Percentiles rank a stretch among this genome's conserved stretches.
Conservation (phyloP, 768 basidiomycete genomes). For the Tubosaeta sp. region DNA sequence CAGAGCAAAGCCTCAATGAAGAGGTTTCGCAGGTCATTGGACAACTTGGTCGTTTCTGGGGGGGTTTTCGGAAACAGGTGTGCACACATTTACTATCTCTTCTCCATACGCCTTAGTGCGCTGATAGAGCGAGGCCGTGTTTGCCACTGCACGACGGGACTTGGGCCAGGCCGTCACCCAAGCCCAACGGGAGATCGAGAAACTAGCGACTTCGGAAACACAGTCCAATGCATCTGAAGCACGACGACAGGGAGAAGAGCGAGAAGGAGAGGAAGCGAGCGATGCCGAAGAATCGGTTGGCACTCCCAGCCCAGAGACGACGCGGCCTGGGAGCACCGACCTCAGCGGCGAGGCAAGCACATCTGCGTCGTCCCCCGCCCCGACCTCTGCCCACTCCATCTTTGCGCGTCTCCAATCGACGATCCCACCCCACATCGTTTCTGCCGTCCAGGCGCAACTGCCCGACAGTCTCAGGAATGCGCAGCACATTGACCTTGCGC, state of each 20-base stretch:
- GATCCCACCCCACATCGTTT: constrained; percentile 69
- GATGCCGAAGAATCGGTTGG: constrained; percentile 26
- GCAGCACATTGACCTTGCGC: constrained; percentile 62
- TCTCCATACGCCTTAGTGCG: neutral
- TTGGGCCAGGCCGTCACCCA: constrained; percentile 68
- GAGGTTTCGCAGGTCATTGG: constrained; percentile 88
- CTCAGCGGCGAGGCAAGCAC: constrained; percentile 14
- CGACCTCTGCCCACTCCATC: constrained; percentile 40
- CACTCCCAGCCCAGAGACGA: constrained; percentile 22
- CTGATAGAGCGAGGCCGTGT: constrained; percentile 60
- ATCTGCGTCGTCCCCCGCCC: constrained; percentile 6
- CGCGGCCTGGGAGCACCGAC: constrained; percentile 18
- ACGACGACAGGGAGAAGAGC: constrained; percentile 1
- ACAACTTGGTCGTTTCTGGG: constrained; percentile 86
- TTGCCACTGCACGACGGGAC: constrained; percentile 71
- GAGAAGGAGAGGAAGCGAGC: constrained; percentile 19
- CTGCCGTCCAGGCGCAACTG: constrained; percentile 62
- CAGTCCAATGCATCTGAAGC: constrained; percentile 9
- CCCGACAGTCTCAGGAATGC: constrained; percentile 64
- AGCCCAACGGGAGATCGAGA: constrained; percentile 72
- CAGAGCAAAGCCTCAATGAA: constrained; percentile 67
- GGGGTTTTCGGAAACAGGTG: constrained; percentile 86
- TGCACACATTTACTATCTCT: constrained; percentile 18
- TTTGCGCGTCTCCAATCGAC: constrained; percentile 70
- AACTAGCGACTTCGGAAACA: constrained; percentile 43